These are phyloP conservation scores for Neopestalotiopsis rosae DNA, from an alignment of 2,329 filamentous ascomycete genomes.

Conservation along the genomic window DNA sequence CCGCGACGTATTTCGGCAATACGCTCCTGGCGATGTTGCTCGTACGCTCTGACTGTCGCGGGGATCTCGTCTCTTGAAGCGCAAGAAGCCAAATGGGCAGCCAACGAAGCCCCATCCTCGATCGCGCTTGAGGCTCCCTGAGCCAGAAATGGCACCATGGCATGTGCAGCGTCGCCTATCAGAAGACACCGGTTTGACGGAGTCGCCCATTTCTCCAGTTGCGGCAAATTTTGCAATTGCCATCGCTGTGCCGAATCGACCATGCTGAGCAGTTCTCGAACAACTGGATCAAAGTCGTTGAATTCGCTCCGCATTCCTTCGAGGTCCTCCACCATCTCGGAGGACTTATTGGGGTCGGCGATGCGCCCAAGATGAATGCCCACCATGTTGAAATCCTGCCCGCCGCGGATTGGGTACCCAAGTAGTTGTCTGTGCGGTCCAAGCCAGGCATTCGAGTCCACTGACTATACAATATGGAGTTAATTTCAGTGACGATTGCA, in stretches of 20 bases:
- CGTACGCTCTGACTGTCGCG: background rate
- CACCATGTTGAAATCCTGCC: background rate
- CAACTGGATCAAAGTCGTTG: constrained; percentile 3
- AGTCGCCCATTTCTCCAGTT: constrained; percentile 1
- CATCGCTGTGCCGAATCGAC: background rate
- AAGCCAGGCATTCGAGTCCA: background rate
- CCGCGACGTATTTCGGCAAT: background rate
- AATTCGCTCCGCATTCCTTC: constrained; percentile 3
- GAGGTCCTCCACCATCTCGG: constrained; percentile 8
- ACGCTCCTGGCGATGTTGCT: background rate
- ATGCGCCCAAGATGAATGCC: constrained; percentile 1
- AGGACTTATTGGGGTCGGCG: background rate
- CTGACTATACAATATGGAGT: background rate
- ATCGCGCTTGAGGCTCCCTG: constrained; percentile 4
- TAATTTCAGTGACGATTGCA: background rate
- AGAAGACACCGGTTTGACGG: background rate
- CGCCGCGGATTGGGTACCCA: background rate
- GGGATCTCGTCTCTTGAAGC: background rate
- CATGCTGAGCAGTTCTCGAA: background rate
- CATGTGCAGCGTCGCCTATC: background rate
- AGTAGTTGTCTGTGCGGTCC: background rate
- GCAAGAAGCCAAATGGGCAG: background rate
- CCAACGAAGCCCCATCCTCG: background rate
- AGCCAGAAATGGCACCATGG: constrained; percentile 4
- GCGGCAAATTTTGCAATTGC: constrained; percentile 2